Percentiles rank a stretch among this genome's conserved stretches.
Evolutionary conservation across 1,284 basidiomycete genomes (phyloP).

Genomic region (Trichosporon faecale): DNA sequence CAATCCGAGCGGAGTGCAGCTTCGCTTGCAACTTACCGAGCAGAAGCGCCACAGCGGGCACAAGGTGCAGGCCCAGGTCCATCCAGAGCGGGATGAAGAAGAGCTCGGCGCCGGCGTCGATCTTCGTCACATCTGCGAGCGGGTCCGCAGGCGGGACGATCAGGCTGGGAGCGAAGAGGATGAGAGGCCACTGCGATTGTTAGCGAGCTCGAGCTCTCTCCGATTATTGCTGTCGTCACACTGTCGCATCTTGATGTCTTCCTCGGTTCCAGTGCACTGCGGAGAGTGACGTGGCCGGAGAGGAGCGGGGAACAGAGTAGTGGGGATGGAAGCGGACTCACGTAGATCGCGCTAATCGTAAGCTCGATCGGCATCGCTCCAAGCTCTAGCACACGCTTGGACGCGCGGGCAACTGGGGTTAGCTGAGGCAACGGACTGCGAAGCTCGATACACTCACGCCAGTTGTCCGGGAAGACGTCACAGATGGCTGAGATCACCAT

Average conservation of each 20-base stretch:
- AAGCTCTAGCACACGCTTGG: conserved; percentile 62
- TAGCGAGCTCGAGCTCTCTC: background rate
- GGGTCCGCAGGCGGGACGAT: conserved; percentile 38
- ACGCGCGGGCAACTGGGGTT: conserved; percentile 50
- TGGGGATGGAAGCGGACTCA: conserved; percentile 26
- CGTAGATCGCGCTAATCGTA: conserved; percentile 68
- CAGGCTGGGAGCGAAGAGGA: conserved; percentile 37
- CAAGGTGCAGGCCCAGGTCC: conserved; percentile 63
- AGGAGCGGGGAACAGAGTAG: background rate
- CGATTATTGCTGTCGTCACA: too few relatives aligned
- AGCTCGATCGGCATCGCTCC: conserved; percentile 64
- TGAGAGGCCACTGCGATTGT: conserved; percentile 40
- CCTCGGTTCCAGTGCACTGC: too few relatives aligned
- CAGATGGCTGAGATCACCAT: conserved; percentile 57
- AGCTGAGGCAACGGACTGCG: background rate
- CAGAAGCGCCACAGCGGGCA: conserved; percentile 62
- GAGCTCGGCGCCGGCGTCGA: conserved; percentile 27
- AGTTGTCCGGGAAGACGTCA: conserved; percentile 58
- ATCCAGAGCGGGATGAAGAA: conserved; percentile 61
- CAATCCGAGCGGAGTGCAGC: too few relatives aligned
- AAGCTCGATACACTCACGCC: conserved; percentile 47
- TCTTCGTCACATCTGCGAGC: conserved; percentile 34
- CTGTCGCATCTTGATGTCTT: too few relatives aligned
- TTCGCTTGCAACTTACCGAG: conserved; percentile 41
- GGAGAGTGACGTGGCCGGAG: too few relatives aligned